These are phyloP conservation scores for Intubia oerlemansii DNA, from an alignment of 2,329 filamentous ascomycete genomes.

Conservation along the genomic window DNA sequence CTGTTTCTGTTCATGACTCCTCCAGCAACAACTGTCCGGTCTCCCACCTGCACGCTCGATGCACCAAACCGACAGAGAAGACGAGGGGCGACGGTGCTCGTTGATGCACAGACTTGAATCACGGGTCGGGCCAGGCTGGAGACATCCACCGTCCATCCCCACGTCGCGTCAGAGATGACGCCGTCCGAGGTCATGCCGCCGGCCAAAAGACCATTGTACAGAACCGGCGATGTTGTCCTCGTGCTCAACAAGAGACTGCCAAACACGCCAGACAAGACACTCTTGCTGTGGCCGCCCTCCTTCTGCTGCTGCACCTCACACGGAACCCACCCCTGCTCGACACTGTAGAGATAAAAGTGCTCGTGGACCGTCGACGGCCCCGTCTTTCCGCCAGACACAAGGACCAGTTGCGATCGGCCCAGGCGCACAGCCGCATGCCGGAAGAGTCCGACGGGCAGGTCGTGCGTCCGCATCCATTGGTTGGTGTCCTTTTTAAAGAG, in stretches of 20 bases:
- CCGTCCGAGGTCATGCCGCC: conserved; percentile 53
- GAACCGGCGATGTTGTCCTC: conserved; percentile 10
- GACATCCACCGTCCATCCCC: conserved; percentile 37
- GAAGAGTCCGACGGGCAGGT: conserved; percentile 51
- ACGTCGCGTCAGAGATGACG: conserved; percentile 36
- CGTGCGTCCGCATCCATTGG: conserved; percentile 40
- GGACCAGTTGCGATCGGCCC: conserved; percentile 23
- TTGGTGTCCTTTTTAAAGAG: conserved; percentile 31
- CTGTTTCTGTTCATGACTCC: conserved; percentile 20
- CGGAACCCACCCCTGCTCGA: conserved; percentile 22
- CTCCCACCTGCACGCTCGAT: conserved; percentile 1
- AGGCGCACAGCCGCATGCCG: conserved; percentile 45
- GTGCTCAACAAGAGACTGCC: conserved; percentile 18
- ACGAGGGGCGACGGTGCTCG: neutral
- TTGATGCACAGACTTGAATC: conserved; percentile 3
- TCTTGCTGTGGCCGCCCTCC: no score
- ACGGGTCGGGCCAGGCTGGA: conserved; percentile 11
- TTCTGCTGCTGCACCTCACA: no score
- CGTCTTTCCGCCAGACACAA: conserved; percentile 42
- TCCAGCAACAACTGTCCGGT: conserved; percentile 16
- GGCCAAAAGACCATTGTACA: conserved; percentile 37
- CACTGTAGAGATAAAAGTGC: conserved; percentile 31
- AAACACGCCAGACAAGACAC: conserved; percentile 21
- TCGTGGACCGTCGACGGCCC: conserved; percentile 24
- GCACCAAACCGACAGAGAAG: conserved; percentile 7